These are phyloP conservation scores for Trematosphaeria pertusa DNA, from an alignment of 2,329 filamentous ascomycete species.

Conservation along the genomic window DNA sequence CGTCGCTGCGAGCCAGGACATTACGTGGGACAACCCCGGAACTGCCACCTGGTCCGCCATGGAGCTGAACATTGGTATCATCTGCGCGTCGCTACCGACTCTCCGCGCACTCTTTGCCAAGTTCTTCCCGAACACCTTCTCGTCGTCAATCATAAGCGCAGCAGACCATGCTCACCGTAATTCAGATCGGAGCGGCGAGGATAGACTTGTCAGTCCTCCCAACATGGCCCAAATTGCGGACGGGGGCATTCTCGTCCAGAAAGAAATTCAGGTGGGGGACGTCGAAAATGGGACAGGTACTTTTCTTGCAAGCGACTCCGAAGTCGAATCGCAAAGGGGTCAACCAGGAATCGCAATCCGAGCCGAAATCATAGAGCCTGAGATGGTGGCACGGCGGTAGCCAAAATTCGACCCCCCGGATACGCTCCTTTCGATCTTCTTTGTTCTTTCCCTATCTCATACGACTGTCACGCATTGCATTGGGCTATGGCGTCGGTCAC, in stretches of 20 bases:
- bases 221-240: background rate
- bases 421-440: background rate
- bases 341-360: background rate
- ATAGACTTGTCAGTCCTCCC: background rate
- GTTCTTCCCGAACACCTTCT: slow-evolving; percentile 15
- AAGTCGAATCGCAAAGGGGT: background rate
- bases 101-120: slow-evolving; percentile 22
- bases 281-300: background rate
- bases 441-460: background rate
- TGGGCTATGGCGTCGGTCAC: background rate
- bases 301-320: background rate
- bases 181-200: background rate
- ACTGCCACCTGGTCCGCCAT: slow-evolving; percentile 28
- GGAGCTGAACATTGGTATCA: slow-evolving; percentile 29
- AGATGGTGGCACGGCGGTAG: background rate
- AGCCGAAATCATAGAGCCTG: background rate
- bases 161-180: background rate
- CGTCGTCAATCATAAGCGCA: background rate
- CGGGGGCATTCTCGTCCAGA: background rate
- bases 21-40: slow-evolving; percentile 28
- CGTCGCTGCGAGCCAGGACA: slow-evolving; percentile 19
- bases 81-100: slow-evolving; percentile 29
- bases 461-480: background rate
- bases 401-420: background rate
- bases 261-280: background rate